Conservation (phyloP, 164 flowering plant species). For the Nymphaea colorata region DNA sequence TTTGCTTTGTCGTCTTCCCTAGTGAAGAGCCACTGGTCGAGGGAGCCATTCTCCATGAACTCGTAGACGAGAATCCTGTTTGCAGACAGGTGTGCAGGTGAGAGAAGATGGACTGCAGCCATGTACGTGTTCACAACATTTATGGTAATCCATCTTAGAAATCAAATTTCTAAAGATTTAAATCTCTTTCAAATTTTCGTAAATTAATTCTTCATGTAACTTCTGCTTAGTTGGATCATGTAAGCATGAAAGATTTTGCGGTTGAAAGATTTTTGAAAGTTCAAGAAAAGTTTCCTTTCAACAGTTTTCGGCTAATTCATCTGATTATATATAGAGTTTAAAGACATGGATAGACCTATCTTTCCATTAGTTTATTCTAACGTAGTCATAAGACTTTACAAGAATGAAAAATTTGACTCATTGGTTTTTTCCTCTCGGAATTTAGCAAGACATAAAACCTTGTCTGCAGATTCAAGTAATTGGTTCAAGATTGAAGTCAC, state of each 20-base stretch:
- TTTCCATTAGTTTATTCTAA: too few species aligned
- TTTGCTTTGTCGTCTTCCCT: slow-evolving; percentile 25
- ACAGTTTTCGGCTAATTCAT: too few species aligned
- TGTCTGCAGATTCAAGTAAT: too few species aligned
- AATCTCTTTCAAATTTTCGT: neutral
- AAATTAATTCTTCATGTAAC: neutral
- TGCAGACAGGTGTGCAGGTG: neutral
- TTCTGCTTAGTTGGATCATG: neutral
- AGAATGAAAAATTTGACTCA: too few species aligned
- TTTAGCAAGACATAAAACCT: too few species aligned
- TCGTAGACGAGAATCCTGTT: slow-evolving; percentile 87
- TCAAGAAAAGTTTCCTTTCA: too few species aligned
- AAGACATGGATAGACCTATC: too few species aligned
- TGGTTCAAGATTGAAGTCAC: too few species aligned
- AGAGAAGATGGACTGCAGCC: neutral
- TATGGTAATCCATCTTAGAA: neutral
- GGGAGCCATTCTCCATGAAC: slow-evolving; percentile 80
- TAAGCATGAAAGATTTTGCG: neutral
- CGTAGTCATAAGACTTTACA: too few species aligned
- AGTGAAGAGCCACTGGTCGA: slow-evolving; percentile 91
- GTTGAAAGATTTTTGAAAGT: neutral
- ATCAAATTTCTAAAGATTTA: neutral
- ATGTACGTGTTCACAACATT: neutral
- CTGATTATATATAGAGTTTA: too few species aligned
- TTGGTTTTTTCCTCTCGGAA: too few species aligned